These are phyloP conservation scores for Lagenidium sp. DNA, from an alignment of 352 stramenopile genomes.

Conservation along the genomic window DNA sequence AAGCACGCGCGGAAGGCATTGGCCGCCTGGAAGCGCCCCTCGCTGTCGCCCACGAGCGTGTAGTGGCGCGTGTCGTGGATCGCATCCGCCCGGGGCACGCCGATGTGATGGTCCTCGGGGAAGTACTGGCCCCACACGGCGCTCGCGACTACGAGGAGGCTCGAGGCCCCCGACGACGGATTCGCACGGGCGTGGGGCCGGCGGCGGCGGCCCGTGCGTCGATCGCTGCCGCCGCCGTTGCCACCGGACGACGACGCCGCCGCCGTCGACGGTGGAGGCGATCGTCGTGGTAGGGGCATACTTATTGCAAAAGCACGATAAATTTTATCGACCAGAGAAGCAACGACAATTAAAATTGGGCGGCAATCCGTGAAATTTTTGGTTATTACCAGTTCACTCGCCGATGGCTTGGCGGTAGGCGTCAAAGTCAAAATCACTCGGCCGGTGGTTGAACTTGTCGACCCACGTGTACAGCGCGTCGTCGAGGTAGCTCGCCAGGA, in stretches of 20 bases:
- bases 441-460: conserved; percentile 82
- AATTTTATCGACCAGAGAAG: no score
- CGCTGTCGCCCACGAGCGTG: conserved; percentile 17
- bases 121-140: conserved; percentile 77
- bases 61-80: conserved; percentile 13
- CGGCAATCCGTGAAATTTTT: no score
- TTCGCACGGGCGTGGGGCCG: no score
- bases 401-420: conserved; percentile 35
- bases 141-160: conserved; percentile 27
- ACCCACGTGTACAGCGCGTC: conserved; percentile 62
- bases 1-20: conserved; percentile 22
- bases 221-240: conserved; percentile 1
- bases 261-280: conserved; percentile 3
- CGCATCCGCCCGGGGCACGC: conserved; percentile 11
- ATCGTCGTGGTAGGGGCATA: conserved; percentile 11
- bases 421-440: conserved; percentile 81
- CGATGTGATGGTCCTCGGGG: conserved; percentile 45
- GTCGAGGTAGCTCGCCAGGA: conserved; percentile 61
- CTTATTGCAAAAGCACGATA: no score
- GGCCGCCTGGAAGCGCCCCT: conserved; percentile 20
- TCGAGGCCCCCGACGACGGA: no score
- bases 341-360: no score
- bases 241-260: background rate
- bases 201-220: background rate
- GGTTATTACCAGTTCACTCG: no score